These are phyloP conservation scores for Catenaria anguillulae DNA, from an alignment of 371 early-diverging fungal species.

Conservation along the genomic window DNA sequence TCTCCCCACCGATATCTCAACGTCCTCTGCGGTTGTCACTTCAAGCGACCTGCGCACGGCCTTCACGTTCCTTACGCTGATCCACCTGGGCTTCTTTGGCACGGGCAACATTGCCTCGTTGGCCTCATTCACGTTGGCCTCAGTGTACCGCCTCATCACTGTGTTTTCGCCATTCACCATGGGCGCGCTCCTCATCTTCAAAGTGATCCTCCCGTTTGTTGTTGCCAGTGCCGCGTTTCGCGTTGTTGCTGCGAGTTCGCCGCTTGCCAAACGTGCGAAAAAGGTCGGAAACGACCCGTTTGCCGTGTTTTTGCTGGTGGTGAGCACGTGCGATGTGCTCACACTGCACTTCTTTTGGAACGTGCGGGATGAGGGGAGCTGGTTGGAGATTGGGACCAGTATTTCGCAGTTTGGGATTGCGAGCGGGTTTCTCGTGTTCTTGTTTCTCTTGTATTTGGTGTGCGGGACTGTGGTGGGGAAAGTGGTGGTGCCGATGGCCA, in stretches of 20 bases:
- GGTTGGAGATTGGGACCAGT: constrained; percentile 94
- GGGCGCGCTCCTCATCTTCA: constrained; percentile 66
- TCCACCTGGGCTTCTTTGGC: constrained; percentile 88
- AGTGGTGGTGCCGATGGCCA: no score
- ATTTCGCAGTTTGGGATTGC: constrained; percentile 23
- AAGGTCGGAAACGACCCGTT: constrained; percentile 72
- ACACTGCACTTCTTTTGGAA: constrained; percentile 90
- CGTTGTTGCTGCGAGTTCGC: constrained; percentile 5
- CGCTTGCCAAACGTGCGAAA: no score
- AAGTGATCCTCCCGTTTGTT: constrained; percentile 85
- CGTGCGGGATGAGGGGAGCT: constrained; percentile 78
- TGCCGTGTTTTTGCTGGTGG: constrained; percentile 61
- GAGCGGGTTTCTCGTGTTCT: no score
- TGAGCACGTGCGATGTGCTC: constrained; percentile 77
- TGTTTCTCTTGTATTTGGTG: no score
- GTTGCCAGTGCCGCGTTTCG: constrained; percentile 28
- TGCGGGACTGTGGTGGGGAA: no score
- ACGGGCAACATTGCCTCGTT: constrained; percentile 88
- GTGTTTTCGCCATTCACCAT: constrained; percentile 81
- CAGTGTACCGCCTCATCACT: constrained; percentile 83
- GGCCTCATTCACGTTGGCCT: constrained; percentile 66
- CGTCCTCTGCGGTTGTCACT: constrained; percentile 13
- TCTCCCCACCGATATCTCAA: background rate
- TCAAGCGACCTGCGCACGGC: constrained; percentile 53
- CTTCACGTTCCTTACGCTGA: constrained; percentile 64